These are phyloP conservation scores for Leptoxyphium fumago DNA, from an alignment of 2,329 filamentous ascomycete species.

Conservation along the genomic window DNA sequence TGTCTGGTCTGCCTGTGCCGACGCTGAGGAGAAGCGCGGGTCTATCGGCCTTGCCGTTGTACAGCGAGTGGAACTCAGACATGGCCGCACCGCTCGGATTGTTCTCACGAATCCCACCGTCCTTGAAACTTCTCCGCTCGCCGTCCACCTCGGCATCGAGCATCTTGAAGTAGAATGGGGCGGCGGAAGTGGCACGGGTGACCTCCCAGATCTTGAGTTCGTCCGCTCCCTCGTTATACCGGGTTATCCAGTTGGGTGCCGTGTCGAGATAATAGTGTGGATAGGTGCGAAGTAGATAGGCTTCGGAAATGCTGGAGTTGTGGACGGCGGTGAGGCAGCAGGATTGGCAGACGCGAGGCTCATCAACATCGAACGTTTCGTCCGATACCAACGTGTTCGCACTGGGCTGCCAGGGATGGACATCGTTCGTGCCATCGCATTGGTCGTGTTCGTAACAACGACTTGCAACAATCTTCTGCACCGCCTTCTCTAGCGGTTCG, in stretches of 20 bases:
- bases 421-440: conserved; percentile 29
- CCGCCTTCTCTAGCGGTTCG: conserved; percentile 33
- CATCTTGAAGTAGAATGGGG: conserved; percentile 38
- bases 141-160: conserved; percentile 30
- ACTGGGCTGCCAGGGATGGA: conserved; percentile 26
- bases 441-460: conserved; percentile 29
- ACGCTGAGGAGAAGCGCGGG: conserved; percentile 32
- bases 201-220: conserved; percentile 36
- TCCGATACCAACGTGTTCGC: conserved; percentile 1
- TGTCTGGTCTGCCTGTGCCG: conserved; percentile 32
- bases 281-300: conserved; percentile 34
- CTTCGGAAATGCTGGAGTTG: conserved; percentile 31
- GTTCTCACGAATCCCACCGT: conserved; percentile 37
- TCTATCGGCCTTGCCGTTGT: conserved; percentile 24
- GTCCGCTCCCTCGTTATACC: conserved; percentile 34
- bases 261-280: conserved; percentile 28
- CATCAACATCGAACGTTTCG: conserved; percentile 15
- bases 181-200: conserved; percentile 37
- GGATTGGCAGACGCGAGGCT: conserved; percentile 21
- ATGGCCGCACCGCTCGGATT: conserved; percentile 34
- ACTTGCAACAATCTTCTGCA: conserved; percentile 29
- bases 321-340: conserved; percentile 36
- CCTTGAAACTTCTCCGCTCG: conserved; percentile 29
- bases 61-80: conserved; percentile 32
- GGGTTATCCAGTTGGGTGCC: conserved; percentile 29